These are phyloP conservation scores for Fusarium compactum DNA, from an alignment of 2,329 filamentous ascomycete species.

Conservation along the genomic window DNA sequence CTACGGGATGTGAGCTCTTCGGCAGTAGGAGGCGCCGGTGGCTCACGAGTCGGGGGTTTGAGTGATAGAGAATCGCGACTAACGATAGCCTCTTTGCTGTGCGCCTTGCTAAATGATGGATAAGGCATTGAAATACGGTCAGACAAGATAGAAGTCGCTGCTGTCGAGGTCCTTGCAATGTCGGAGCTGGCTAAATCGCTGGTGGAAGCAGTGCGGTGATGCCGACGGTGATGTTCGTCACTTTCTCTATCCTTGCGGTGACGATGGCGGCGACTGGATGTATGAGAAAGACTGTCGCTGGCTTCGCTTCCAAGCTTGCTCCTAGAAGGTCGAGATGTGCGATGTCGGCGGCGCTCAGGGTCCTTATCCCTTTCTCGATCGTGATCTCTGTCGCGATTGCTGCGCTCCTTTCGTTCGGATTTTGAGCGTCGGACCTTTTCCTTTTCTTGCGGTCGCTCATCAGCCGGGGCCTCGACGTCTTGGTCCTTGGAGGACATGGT, in stretches of 20 bases:
- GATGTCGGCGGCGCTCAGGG: conserved; percentile 53
- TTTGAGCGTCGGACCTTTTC: conserved; percentile 56
- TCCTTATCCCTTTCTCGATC: conserved; percentile 52
- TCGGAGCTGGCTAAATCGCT: conserved; percentile 63
- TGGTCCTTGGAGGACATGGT: conserved; percentile 58
- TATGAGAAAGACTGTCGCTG: conserved; percentile 57
- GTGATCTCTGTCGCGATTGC: conserved; percentile 50
- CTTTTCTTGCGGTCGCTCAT: conserved; percentile 56
- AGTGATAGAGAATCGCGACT: conserved; percentile 66
- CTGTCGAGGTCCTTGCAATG: conserved; percentile 54
- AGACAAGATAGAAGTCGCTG: conserved; percentile 49
- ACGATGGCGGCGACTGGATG: conserved; percentile 51
- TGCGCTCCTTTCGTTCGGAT: conserved; percentile 56
- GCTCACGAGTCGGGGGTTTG: conserved; percentile 74
- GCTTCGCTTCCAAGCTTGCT: conserved; percentile 56
- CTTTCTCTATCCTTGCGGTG: conserved; percentile 51
- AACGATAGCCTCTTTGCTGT: conserved; percentile 87
- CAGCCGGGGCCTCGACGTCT: conserved; percentile 55
- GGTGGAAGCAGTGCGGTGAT: conserved; percentile 52
- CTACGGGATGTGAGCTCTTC: conserved; percentile 25
- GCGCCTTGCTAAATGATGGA: conserved; percentile 87
- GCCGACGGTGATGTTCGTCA: conserved; percentile 51
- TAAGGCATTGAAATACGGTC: conserved; percentile 74
- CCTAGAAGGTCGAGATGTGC: conserved; percentile 57
- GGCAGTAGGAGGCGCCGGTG: conserved; percentile 61